Evolutionary conservation across 768 basidiomycete genomes (phyloP), one percentile per base, ranked within the genome.

Genomic region (Russula lepida): DNA sequence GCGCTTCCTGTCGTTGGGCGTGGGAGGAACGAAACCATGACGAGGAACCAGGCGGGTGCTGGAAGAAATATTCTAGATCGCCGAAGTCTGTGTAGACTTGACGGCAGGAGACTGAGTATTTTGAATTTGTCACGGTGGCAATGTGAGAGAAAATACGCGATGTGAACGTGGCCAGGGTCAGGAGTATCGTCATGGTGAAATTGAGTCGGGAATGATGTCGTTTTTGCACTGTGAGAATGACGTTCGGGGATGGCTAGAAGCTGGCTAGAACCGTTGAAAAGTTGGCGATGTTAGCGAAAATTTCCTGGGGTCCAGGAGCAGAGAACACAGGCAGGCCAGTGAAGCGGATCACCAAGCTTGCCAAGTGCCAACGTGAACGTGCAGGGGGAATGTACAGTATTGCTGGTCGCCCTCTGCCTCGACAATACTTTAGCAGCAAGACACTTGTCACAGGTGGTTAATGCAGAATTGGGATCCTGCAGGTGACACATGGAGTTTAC

Each of bases 261-360:
- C n/a, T n/a, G 61, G 27, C 48, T 58, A 6, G 60, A 51, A 9
- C 35, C 50, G 41, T 12, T 4, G 50, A 25, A 51, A 56, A 23
- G 61, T 56, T 27, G 60, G 60, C 39, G 56, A 56, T 12, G 60
- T 62, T 62, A 17, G 50, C 43, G 43, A 62, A 57, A 23, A 50
- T 43, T 27, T 12, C 55, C 52, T 32, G 28, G 15, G 21, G 32
- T 30, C 9, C 23, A 27, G 51, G 33, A n/a, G 41, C 4, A 33
- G 60, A 62, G 44, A 62, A 43, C 6, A 47, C 15, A n/a, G n/a
- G n/a, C n/a, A n/a, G n/a, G 27, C 32, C 21, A 33, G 23, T 28
- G 50, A 37, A 62, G 32, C 5, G n/a, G n/a, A n/a, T n/a, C n/a
- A n/a, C n/a, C n/a, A n/a, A n/a, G n/a, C n/a, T n/a, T n/a, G n/a